Evolutionary conservation across 257 asterid species (phyloP), one percentile per base, ranked within the genome.

Genomic region (Primulina eburnea): DNA sequence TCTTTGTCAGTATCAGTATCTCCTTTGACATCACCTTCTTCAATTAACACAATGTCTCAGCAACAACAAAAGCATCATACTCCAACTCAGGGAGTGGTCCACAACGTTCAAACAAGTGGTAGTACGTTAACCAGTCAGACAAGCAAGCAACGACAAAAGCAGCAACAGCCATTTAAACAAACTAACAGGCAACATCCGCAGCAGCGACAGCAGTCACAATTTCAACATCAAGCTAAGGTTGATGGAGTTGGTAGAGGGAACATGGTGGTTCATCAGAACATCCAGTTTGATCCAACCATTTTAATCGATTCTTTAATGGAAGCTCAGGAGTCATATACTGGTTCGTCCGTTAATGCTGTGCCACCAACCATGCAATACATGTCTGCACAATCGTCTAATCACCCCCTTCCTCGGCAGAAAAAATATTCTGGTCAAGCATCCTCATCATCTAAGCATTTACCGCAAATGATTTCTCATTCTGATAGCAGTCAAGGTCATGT

Each of bases 161-260:
- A 79, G 68, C 86, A 69, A 34, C 87, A 82, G 68, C 81, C 68
- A 80, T 75, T 80, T 75, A 82, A 72, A 58, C 89, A 73, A 65
- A 76, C 78, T 75, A 82, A 83, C 73, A 79, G 82, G 79, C 77
- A 79, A 47, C 92, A 82, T 67, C 86, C 89, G 62, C 87, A 77
- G 77, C 86, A 77, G 75, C 80, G 92, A 21, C 95, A 76, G 62
- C 98, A 85, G 79, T 38, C 77, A 60, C 95, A 81, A 65, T 66
- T 86, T 70, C 96, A 81, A 76, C 90, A 77, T 76, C 91, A 85
- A 73, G 78, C 84, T 73, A 93, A 91, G 81, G 81, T 58, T 11
- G 90, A 90, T 75, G 95, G 96, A 73, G 90, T 76, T 43, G 92
- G 86, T 59, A 82, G 90, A 77, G 97, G 95, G 78, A 86, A 77